Evolutionary conservation across 2,329 filamentous ascomycete genomes (phyloP), one percentile per base, ranked within the genome.

Genomic region (Nemania sp.): DNA sequence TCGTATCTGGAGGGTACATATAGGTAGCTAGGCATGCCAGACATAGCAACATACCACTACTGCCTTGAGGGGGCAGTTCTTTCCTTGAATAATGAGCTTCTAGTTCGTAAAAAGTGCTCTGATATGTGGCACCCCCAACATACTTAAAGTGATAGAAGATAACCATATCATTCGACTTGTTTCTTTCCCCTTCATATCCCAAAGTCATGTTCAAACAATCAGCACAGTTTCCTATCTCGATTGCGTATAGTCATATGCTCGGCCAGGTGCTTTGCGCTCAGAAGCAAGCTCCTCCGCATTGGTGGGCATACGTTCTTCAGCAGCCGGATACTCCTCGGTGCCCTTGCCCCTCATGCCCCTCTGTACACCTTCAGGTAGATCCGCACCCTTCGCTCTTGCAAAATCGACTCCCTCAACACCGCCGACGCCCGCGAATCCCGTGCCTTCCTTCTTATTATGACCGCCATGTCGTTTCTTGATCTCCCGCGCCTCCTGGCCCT

Each of bases 401-500:
- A 51, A 61, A 17, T 65, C 61, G 31, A 64, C 62, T 6, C 66
- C 66, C 1, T 56, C 51, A 17, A 64, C 71, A 1, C 71, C 70
- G 4, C 72, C 74, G 0, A 72, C 65, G 7, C 75, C 74, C 22
- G 72, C 74, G 0, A 78, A 51, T 0, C 77, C 76, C 3, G 64
- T 54, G 2, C 70, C 54, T 47, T 73, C 70, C 45, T 71, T 72
- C 63, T 73, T 75, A 19, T 64, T 64, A 24, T 68, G 68, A 6
- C 65, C 65, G n/a, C 54, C 60, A 28, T 64, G 63, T 3, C 54
- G 52, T n/a, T 73, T 73, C 48, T 73, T 72, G 42, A 70, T 17
- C 64, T 81, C 77, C 14, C 67, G 62, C 39, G 67, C 68, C 5
- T 72, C 74, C 68, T 76, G 72, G 5, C 77, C 78, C 17, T 72